Evolutionary conservation across 148 eudicot species (phyloP), one percentile per base, ranked within the genome.

Genomic region (Chenopodium suecicum): DNA sequence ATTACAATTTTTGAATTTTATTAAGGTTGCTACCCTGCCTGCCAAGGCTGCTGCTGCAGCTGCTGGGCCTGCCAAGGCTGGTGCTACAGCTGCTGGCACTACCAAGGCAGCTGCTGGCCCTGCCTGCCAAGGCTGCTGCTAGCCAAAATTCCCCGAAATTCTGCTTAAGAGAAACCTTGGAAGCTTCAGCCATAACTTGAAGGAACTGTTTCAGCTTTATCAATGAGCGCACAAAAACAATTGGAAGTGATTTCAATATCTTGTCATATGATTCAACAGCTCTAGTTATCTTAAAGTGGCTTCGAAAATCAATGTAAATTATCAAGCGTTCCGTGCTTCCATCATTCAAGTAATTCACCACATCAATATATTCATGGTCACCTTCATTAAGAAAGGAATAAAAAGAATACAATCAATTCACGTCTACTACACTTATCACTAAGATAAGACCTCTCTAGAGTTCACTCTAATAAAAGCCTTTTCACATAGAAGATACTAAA

Each of bases 251-350:
- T 82, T 89, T 89, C 79, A 91, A 81, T 52, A 95, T 91, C 81
- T 85, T 84, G 44, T 91, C 91, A 9, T 95, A 95, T 77, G 95
- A 89, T 22, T 92, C 87, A 50, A 95, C 94, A 19, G 98, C 95
- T 88, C 98, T 85, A 4, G 97, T 97, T 79, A 95, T 95, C 81
- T 95, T 97, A 86, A 95, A 95, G 80, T 95, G 98, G 91, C 95
- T 93, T 69, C 91, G 86, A 73, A 95, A 95, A 75, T 95, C 97
- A 2, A 94, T 85, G 74, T 94, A 97, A 47, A 94, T 86, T 69
- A 94, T 91, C 58, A 89, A 46, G 14, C 90, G 95, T 78, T 90
- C 95, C 0, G 91, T 84, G 82, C 73, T 86, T 64, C 89, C 90
- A 12, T 69, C 73, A 37, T 73, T 81, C 25, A 77, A 82, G 84